Percentiles rank a stretch among this genome's conserved stretches.
Conservation (phyloP, 2,329 filamentous ascomycete genomes). For the Acrodontium crateriforme region DNA sequence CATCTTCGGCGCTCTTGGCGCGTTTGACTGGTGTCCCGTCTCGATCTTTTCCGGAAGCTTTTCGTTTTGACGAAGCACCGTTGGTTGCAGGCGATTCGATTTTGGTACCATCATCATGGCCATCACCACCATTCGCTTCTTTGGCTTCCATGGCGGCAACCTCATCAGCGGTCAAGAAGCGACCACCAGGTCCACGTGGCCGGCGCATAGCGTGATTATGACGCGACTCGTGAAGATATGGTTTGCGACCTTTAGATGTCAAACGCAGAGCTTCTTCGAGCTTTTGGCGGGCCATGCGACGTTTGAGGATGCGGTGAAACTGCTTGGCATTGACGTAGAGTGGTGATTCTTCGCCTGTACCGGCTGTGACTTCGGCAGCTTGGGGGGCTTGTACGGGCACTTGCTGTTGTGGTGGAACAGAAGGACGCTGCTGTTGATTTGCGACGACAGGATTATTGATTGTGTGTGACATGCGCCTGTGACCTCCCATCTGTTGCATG, state of each 20-base stretch:
- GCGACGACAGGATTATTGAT: slow-evolving; percentile 53
- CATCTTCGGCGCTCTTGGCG: slow-evolving; percentile 16
- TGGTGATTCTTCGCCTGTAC: slow-evolving; percentile 72
- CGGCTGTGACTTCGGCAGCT: slow-evolving; percentile 53
- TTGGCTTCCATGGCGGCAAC: slow-evolving; percentile 67
- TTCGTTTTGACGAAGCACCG: slow-evolving; percentile 32
- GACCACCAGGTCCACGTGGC: slow-evolving; percentile 81
- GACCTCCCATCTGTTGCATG: slow-evolving; percentile 37
- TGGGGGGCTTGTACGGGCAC: slow-evolving; percentile 38
- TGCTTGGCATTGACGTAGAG: slow-evolving; percentile 98
- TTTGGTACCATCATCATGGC: slow-evolving; percentile 14
- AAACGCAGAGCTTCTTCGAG: slow-evolving; percentile 83
- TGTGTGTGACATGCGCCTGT: slow-evolving; percentile 56
- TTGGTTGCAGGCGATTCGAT: slow-evolving; percentile 15
- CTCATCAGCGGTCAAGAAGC: slow-evolving; percentile 93
- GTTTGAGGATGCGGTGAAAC: slow-evolving; percentile 92
- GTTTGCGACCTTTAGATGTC: slow-evolving; percentile 90
- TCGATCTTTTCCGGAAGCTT: slow-evolving; percentile 24
- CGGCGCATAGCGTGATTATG: slow-evolving; percentile 98
- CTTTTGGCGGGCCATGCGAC: slow-evolving; percentile 81
- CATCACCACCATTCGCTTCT: slow-evolving; percentile 26
- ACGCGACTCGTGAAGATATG: slow-evolving; percentile 90
- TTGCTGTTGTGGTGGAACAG: slow-evolving; percentile 32
- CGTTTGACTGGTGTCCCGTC: slow-evolving; percentile 16
- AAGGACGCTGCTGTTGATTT: slow-evolving; percentile 40